Evolutionary conservation across 345 rosid genomes (phyloP).

Genomic region (Eucalyptus cloeziana): DNA sequence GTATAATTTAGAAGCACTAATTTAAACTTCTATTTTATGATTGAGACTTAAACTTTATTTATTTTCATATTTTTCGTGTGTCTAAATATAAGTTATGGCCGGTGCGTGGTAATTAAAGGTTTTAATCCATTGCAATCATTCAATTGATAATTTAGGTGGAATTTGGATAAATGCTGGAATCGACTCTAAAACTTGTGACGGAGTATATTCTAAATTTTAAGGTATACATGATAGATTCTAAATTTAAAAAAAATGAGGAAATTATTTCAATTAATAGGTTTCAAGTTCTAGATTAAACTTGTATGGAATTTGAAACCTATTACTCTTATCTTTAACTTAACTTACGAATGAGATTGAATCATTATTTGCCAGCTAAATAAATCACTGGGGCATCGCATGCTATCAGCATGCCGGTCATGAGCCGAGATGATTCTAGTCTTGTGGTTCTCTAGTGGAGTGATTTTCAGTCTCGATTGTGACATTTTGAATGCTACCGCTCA

Average conservation of each 20-base stretch:
- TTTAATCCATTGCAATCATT: no score
- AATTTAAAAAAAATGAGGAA: no score
- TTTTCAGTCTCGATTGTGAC: not conserved
- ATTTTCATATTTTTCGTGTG: fast-evolving
- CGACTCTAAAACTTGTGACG: fast-evolving
- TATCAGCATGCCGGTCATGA: not conserved
- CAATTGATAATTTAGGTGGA: no score
- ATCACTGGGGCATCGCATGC: not conserved
- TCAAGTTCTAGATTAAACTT: fast-evolving
- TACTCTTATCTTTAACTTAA: fast-evolving
- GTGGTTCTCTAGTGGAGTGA: not conserved
- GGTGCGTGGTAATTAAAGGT: no score
- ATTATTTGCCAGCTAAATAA: not conserved
- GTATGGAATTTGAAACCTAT: no score
- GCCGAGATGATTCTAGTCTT: not conserved
- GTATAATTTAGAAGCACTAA: no score
- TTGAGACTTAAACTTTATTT: no score
- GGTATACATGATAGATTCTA: fast-evolving
- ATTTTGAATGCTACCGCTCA: not conserved
- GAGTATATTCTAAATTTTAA: no score
- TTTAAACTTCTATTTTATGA: no score
- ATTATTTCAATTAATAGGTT: fast-evolving
- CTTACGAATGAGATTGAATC: not conserved
- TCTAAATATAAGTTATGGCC: no score
- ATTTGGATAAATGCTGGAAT: fast-evolving